phyloP scores from a whole-genome alignment of 2,329 filamentous ascomycete genomes.

The Hymenoscyphus occultus region DNA sequence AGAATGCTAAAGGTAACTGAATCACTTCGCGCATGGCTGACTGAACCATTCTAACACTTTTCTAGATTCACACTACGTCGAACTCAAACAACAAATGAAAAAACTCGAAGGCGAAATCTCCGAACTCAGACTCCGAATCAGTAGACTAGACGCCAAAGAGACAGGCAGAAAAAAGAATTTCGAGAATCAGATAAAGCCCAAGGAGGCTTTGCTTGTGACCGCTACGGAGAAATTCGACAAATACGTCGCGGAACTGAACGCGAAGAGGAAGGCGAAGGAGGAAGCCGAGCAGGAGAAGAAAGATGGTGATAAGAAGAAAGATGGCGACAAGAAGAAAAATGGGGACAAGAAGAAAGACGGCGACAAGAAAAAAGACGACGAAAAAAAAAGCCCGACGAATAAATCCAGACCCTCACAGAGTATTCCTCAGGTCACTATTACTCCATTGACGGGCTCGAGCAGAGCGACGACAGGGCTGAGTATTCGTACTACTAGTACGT shows the following conservation, averaged over 20 bases:
- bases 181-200: neutral
- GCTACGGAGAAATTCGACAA: neutral
- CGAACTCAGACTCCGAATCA: neutral
- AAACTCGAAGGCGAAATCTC: neutral
- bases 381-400: neutral
- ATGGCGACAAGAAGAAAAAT: neutral
- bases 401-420: neutral
- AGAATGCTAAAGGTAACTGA: neutral
- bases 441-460: neutral
- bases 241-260: neutral
- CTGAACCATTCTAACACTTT: neutral
- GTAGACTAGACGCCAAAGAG: neutral
- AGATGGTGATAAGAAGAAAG: neutral
- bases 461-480: neutral
- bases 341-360: neutral
- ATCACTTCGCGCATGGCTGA: neutral
- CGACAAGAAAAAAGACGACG: neutral
- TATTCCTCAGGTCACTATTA: neutral
- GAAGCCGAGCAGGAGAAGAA: neutral
- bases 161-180: neutral
- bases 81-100: neutral
- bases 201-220: neutral
- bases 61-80: neutral
- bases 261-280: neutral
- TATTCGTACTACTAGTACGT: neutral